phyloP scores from a whole-genome alignment of 2,329 filamentous ascomycete species.

The Talaromyces marneffei region DNA sequence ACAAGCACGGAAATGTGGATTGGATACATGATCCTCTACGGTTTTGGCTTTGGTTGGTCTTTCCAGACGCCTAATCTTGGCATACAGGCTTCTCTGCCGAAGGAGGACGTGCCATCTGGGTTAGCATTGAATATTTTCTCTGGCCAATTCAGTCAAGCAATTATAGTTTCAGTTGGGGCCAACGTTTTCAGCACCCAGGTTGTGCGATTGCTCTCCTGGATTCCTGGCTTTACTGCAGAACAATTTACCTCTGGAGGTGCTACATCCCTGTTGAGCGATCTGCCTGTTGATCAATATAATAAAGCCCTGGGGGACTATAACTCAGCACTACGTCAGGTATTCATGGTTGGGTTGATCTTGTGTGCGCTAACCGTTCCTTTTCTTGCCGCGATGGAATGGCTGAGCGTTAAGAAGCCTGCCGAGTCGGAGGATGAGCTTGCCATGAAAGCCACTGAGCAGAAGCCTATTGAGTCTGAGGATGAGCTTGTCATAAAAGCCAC shows the following conservation, averaged over 20 bases:
- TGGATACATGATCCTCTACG: constrained; percentile 26
- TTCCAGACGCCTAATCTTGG: constrained; percentile 2
- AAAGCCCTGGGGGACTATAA: neutral
- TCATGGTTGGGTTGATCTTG: neutral
- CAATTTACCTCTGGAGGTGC: neutral
- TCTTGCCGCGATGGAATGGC: neutral
- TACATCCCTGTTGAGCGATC: neutral
- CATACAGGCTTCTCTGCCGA: neutral
- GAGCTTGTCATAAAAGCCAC: neutral
- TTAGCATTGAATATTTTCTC: neutral
- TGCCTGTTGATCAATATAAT: neutral
- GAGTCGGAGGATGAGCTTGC: neutral
- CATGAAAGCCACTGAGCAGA: neutral
- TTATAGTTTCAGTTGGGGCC: constrained; percentile 1
- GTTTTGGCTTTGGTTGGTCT: constrained; percentile 17
- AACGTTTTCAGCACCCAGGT: neutral
- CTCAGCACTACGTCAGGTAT: neutral
- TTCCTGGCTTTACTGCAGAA: neutral
- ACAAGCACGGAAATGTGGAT: constrained; percentile 23
- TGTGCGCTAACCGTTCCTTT: neutral
- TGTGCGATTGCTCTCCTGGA: neutral
- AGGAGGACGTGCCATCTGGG: neutral
- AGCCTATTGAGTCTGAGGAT: neutral
- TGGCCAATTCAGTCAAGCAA: neutral
- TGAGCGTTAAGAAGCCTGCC: neutral